phyloP scores from a whole-genome alignment of 2,329 filamentous ascomycete species.

The Talaromyces verruculosus region DNA sequence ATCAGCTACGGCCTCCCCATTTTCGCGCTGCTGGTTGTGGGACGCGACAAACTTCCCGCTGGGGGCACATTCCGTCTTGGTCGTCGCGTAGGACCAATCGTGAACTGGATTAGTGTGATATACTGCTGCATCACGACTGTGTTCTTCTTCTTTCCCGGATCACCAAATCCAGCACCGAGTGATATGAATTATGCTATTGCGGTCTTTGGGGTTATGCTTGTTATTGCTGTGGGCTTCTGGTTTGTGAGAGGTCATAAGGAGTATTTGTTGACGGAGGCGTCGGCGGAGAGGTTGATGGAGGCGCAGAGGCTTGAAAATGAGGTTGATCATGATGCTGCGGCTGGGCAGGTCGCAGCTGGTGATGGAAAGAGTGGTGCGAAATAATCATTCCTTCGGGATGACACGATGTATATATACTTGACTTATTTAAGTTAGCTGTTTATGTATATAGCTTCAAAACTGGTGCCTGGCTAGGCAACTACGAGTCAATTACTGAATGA shows the following conservation, averaged over 20 bases:
- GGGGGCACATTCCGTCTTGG: slow-evolving; percentile 48
- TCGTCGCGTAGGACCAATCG: slow-evolving; percentile 39
- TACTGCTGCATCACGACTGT: slow-evolving; percentile 56
- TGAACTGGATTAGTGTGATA: slow-evolving; percentile 53
- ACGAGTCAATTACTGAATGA: not conserved
- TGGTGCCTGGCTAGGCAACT: not conserved
- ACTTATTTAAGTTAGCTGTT: not conserved
- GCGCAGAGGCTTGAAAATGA: slow-evolving; percentile 30
- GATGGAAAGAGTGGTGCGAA: not conserved
- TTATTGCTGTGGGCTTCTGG: slow-evolving; percentile 54
- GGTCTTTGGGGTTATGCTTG: slow-evolving; percentile 57
- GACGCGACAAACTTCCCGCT: slow-evolving; percentile 54
- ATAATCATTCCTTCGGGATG: too few species aligned
- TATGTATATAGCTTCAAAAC: not conserved
- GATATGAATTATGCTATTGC: slow-evolving; percentile 62
- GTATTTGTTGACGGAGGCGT: slow-evolving; percentile 37
- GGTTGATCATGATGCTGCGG: not conserved
- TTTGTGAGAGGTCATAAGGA: slow-evolving; percentile 48
- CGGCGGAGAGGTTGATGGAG: slow-evolving; percentile 31
- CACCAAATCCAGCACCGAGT: slow-evolving; percentile 46
- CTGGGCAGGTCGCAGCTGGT: not conserved
- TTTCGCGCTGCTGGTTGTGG: slow-evolving; percentile 48
- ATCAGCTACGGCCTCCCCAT: slow-evolving; percentile 56
- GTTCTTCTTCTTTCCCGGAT: slow-evolving; percentile 56
- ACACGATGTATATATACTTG: not conserved